Conservation (phyloP, 208 protist species). For the Crithidia expoeki region DNA sequence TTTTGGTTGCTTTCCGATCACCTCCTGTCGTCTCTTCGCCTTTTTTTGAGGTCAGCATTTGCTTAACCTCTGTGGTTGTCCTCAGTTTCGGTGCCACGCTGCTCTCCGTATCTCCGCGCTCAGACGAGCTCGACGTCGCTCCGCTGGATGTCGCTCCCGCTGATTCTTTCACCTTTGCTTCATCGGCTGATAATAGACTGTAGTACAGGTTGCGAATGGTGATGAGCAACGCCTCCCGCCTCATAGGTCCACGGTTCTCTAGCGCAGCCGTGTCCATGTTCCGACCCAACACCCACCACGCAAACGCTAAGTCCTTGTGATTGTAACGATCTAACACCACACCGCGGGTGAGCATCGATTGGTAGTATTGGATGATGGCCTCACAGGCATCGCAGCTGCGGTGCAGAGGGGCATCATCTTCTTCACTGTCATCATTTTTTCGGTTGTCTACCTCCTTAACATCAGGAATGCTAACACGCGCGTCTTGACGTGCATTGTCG, state of each 20-base stretch:
- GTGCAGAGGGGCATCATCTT: background rate
- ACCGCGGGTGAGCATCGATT: constrained; percentile 74
- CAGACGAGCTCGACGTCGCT: background rate
- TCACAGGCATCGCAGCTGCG: constrained; percentile 54
- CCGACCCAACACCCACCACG: constrained; percentile 81
- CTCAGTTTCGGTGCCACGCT: background rate
- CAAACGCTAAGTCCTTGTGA: constrained; percentile 81
- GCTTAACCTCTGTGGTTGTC: background rate
- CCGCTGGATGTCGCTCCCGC: background rate
- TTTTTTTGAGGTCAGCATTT: background rate
- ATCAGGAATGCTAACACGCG: too few relatives aligned
- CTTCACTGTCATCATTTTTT: background rate
- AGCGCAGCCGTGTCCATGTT: constrained; percentile 75
- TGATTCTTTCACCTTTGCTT: constrained; percentile 16
- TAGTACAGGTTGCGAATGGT: constrained; percentile 78
- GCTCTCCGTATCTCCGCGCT: background rate
- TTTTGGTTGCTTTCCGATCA: background rate
- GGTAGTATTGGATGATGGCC: constrained; percentile 70
- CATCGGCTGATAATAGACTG: constrained; percentile 46
- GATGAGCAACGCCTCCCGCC: constrained; percentile 77
- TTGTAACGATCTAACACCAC: constrained; percentile 86
- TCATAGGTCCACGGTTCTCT: constrained; percentile 44
- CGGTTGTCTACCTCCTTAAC: background rate
- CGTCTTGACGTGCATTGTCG: too few relatives aligned
- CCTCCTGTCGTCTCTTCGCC: constrained; percentile 5